phyloP scores from a whole-genome alignment of 257 asterid species.

The Agastache rugosa region DNA sequence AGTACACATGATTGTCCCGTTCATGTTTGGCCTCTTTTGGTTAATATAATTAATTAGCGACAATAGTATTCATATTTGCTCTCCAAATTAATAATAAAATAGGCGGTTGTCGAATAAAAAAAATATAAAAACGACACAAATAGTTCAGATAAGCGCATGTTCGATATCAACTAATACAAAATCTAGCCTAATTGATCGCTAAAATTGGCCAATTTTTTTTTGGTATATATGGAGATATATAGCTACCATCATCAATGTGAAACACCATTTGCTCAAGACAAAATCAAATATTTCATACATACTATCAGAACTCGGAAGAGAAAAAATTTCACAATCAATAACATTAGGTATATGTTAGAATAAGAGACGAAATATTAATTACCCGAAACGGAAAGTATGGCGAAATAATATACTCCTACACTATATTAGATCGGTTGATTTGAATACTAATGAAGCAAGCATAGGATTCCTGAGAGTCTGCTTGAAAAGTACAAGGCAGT shows the following conservation, averaged over 20 bases:
- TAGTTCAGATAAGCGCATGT: not conserved
- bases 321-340: not conserved
- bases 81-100: not conserved
- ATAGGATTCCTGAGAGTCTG: constrained; percentile 37
- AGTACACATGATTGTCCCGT: not conserved
- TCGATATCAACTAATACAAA: not conserved
- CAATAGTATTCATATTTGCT: not conserved
- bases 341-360: not conserved
- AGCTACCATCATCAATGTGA: too few species aligned
- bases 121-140: not conserved
- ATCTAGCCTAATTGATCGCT: not conserved
- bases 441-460: not conserved
- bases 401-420: too few species aligned
- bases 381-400: not conserved
- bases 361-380: not conserved
- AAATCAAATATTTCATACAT: not conserved
- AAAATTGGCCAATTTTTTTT: too few species aligned
- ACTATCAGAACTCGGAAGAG: not conserved
- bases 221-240: too few species aligned
- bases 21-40: constrained; percentile 1
- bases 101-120: not conserved
- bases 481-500: constrained; percentile 35
- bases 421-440: not conserved
- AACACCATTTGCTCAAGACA: too few species aligned
- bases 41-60: not conserved